These are phyloP conservation scores for Orbilia brochopaga DNA, from an alignment of 2,329 filamentous ascomycete genomes.

Conservation along the genomic window DNA sequence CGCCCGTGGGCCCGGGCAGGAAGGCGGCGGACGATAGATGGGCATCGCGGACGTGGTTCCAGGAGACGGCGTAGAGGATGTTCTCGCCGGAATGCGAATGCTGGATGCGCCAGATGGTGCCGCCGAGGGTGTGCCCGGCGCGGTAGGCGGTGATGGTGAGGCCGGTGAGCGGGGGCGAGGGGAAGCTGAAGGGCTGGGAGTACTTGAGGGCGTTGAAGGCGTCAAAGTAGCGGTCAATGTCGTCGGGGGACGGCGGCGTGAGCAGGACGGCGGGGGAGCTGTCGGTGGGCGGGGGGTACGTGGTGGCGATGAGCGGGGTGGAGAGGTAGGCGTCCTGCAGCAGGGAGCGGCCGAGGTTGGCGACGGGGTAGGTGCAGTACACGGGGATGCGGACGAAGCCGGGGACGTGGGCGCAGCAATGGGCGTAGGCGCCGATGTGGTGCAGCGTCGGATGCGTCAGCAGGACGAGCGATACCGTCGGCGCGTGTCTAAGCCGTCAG, in stretches of 20 bases:
- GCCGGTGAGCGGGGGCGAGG: conserved; percentile 60
- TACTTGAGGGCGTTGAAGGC: conserved; percentile 93
- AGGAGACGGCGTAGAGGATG: conserved; percentile 95
- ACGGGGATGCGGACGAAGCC: conserved; percentile 89
- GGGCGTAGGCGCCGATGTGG: conserved; percentile 90
- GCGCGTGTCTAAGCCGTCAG: conserved; percentile 71
- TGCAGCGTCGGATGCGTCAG: conserved; percentile 91
- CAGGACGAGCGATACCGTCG: conserved; percentile 89
- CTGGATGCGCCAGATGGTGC: conserved; percentile 98
- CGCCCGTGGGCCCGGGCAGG: conserved; percentile 75
- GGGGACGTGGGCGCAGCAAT: conserved; percentile 96
- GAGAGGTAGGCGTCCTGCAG: conserved; percentile 92
- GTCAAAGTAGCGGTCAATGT: conserved; percentile 91
- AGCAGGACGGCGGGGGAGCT: conserved; percentile 61
- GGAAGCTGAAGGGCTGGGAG: conserved; percentile 90
- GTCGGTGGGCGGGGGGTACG: conserved; percentile 59
- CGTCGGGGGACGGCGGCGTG: conserved; percentile 77
- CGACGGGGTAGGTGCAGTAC: conserved; percentile 91
- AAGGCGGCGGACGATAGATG: conserved; percentile 92
- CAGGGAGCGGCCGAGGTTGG: conserved; percentile 87
- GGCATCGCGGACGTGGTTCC: conserved; percentile 97
- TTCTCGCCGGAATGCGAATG: conserved; percentile 95
- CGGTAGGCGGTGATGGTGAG: conserved; percentile 96
- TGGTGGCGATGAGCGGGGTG: conserved; percentile 63
- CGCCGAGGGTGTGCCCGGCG: conserved; percentile 91